Evolutionary conservation across 1,139 yeast species (phyloP).

Genomic region (Lodderomyces elongisporus): DNA sequence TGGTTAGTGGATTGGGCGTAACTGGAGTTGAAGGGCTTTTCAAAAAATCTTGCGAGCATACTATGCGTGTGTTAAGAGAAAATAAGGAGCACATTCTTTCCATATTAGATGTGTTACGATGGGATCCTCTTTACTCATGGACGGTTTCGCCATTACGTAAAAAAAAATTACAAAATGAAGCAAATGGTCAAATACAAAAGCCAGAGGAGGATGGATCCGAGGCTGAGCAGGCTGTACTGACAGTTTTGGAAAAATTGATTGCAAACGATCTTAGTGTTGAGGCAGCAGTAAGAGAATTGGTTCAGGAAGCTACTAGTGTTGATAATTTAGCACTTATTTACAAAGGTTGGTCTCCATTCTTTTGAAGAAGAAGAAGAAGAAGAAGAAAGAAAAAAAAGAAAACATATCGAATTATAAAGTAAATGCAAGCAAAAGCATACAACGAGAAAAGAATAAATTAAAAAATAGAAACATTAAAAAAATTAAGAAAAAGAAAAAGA

Average conservation of each 20-base stretch:
- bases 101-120: slow-evolving; percentile 76
- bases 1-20: slow-evolving; percentile 89
- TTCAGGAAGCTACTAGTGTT: slow-evolving; percentile 68
- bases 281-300: slow-evolving; percentile 76
- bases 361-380: neutral
- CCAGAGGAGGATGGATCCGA: slow-evolving; percentile 60
- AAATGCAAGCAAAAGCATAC: too few species aligned
- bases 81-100: slow-evolving; percentile 71
- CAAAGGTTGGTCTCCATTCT: slow-evolving; percentile 74
- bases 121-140: slow-evolving; percentile 95
- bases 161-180: slow-evolving; percentile 48
- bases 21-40: slow-evolving; percentile 78
- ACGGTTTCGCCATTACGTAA: slow-evolving; percentile 66
- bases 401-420: slow-evolving; percentile 1
- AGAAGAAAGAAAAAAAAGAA: slow-evolving; percentile 3
- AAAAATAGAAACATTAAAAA: too few species aligned
- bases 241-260: slow-evolving; percentile 64
- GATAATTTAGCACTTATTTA: slow-evolving; percentile 70
- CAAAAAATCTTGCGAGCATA: slow-evolving; percentile 66
- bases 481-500: too few species aligned
- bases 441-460: too few species aligned
- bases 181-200: slow-evolving; percentile 17
- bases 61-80: slow-evolving; percentile 60
- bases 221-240: slow-evolving; percentile 71
- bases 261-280: slow-evolving; percentile 73